Conservation (phyloP, 2,329 filamentous ascomycete species). For the Biscogniauxia marginata region DNA sequence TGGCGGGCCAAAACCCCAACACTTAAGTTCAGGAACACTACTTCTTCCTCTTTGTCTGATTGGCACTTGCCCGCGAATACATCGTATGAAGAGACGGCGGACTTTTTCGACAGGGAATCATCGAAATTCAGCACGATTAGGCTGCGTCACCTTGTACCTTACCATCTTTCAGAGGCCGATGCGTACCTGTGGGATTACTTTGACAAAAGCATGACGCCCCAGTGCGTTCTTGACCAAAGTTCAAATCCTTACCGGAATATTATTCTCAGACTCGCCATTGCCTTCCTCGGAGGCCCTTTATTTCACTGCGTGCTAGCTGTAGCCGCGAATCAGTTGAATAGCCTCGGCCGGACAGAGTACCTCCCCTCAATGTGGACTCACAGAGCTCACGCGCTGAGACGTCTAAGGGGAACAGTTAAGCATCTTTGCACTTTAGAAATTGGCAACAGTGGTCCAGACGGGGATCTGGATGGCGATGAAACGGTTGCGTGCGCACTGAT, state of each 20-base stretch:
- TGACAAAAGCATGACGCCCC: conserved; percentile 21
- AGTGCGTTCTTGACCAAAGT: conserved; percentile 24
- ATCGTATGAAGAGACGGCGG: background rate
- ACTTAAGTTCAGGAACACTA: background rate
- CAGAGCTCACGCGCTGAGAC: conserved; percentile 21
- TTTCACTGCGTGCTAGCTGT: conserved; percentile 30
- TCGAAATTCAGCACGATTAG: background rate
- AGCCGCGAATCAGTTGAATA: conserved; percentile 29
- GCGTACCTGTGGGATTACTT: conserved; percentile 29
- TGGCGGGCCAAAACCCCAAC: background rate
- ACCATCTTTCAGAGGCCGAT: conserved; percentile 17
- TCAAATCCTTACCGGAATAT: conserved; percentile 29
- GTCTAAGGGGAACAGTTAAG: conserved; percentile 11
- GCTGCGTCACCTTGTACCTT: conserved; percentile 11
- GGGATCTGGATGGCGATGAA: conserved; percentile 13
- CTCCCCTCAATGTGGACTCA: conserved; percentile 18
- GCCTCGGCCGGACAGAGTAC: conserved; percentile 21
- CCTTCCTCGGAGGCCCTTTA: conserved; percentile 22
- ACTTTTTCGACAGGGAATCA: background rate
- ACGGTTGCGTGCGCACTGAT: conserved; percentile 24
- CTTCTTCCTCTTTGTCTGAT: background rate
- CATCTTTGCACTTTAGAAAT: conserved; percentile 7
- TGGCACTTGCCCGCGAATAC: background rate
- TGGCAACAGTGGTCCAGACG: background rate
- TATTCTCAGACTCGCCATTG: conserved; percentile 24